Evolutionary conservation across 768 basidiomycete species (phyloP).

Genomic region (Dentipellis sp.): DNA sequence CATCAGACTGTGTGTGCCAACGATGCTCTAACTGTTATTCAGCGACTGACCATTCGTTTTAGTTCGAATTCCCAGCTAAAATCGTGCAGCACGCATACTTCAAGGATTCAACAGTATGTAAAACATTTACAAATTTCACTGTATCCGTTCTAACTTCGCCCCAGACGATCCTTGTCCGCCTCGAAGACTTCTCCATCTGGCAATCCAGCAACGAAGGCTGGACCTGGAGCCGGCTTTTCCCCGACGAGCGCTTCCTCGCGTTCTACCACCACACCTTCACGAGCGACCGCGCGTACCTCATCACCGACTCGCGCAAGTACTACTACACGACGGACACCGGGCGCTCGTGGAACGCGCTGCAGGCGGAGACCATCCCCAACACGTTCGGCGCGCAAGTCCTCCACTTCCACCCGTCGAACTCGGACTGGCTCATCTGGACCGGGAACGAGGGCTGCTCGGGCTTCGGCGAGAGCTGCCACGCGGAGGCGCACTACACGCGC

Average conservation of each 20-base stretch:
- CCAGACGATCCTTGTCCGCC: constrained; percentile 76
- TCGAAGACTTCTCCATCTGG: constrained; percentile 75
- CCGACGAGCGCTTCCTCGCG: constrained; percentile 59
- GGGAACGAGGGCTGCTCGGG: constrained; percentile 61
- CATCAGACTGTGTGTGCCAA: constrained; percentile 58
- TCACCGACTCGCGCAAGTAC: constrained; percentile 56
- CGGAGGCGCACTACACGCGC: constrained; percentile 62
- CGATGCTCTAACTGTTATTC: not conserved
- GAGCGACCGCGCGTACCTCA: constrained; percentile 79
- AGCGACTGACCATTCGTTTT: constrained; percentile 2
- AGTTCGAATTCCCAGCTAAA: constrained; percentile 60
- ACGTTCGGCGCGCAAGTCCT: constrained; percentile 66
- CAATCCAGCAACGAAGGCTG: constrained; percentile 95
- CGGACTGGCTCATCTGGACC: constrained; percentile 85
- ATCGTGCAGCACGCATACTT: constrained; percentile 82
- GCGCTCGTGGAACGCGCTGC: constrained; percentile 48
- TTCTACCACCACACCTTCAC: constrained; percentile 83
- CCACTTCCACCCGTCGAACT: constrained; percentile 73
- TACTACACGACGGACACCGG: constrained; percentile 85
- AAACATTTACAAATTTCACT: not conserved
- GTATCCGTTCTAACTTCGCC: not conserved
- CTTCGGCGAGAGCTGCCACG: constrained; percentile 48
- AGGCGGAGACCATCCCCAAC: constrained; percentile 69
- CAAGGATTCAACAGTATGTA: constrained; percentile 57
- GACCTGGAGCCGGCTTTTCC: constrained; percentile 66